A percentile compares a stretch with the other conserved stretches of the same genome.
Conservation (phyloP, 371 early-diverging fungal species). For the Chytridium lagenaria region DNA sequence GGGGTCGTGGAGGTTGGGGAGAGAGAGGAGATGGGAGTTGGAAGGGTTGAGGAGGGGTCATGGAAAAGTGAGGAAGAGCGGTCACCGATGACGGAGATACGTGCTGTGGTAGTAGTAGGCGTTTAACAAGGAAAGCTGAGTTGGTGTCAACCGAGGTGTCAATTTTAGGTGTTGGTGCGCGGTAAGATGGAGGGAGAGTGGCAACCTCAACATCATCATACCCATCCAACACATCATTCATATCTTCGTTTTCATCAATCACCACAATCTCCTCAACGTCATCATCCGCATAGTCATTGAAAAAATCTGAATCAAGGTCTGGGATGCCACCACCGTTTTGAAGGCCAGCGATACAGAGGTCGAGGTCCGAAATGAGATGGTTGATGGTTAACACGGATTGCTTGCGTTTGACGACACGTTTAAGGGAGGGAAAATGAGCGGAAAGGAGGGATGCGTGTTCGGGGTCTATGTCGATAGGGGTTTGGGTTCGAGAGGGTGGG, state of each 20-base stretch:
- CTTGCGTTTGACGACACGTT: slow-evolving; percentile 3
- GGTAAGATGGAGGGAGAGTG: no score
- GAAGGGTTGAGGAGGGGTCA: not conserved
- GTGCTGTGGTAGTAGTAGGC: no score
- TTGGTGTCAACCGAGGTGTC: no score
- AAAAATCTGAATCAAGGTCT: slow-evolving; percentile 11
- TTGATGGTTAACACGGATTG: slow-evolving; percentile 8
- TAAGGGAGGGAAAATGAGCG: slow-evolving; percentile 1
- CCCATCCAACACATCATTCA: not conserved
- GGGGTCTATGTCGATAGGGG: not conserved
- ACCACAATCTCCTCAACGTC: slow-evolving; percentile 20
- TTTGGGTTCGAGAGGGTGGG: not conserved
- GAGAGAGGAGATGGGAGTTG: no score
- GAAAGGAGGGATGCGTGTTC: not conserved
- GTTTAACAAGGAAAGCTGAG: no score
- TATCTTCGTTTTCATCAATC: not conserved
- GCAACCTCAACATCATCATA: not conserved
- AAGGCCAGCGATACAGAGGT: slow-evolving; percentile 11
- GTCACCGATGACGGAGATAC: no score
- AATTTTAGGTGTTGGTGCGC: no score
- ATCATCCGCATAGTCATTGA: not conserved
- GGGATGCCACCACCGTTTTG: not conserved
- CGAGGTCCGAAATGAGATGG: slow-evolving; percentile 18
- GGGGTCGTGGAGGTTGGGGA: no score
- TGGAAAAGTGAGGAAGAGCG: not conserved